Conservation (phyloP, 805 yeast genomes). For the Komagataella populi region DNA sequence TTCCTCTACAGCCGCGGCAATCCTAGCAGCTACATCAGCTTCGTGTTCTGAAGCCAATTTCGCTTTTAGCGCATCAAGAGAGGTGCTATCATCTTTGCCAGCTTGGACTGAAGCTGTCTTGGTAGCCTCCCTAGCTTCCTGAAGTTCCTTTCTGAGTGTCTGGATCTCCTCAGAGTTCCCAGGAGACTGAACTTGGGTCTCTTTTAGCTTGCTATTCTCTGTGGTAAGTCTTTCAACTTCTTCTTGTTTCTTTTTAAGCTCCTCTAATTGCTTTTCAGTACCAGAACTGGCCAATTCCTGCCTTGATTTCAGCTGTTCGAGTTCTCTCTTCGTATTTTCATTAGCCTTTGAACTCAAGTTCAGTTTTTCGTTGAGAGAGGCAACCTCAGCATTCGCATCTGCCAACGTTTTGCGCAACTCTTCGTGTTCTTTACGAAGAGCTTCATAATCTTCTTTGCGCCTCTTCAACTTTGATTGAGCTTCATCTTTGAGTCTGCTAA, state of each 20-base stretch:
- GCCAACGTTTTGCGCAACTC: constrained; percentile 6
- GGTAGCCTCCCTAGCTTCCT: constrained; percentile 6
- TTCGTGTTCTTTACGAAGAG: constrained; percentile 8
- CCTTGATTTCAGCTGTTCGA: background rate
- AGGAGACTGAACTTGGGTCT: background rate
- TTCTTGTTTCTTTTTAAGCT: constrained; percentile 44
- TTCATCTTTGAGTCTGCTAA: constrained; percentile 16
- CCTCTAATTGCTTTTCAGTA: constrained; percentile 38
- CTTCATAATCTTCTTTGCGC: constrained; percentile 11
- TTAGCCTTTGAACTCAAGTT: background rate
- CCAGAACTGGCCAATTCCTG: constrained; percentile 15
- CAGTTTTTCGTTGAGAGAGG: background rate
- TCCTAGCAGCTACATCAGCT: background rate
- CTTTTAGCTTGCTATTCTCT: constrained; percentile 17
- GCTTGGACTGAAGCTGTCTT: background rate
- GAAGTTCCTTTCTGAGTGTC: constrained; percentile 10
- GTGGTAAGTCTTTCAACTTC: constrained; percentile 29
- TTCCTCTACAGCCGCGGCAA: constrained; percentile 7
- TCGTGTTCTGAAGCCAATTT: background rate
- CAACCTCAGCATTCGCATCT: background rate
- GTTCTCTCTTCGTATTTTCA: background rate
- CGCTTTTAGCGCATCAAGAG: background rate
- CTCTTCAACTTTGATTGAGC: constrained; percentile 17
- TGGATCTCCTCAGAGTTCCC: constrained; percentile 2
- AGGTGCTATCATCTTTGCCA: background rate